phyloP scores from a whole-genome alignment of 768 basidiomycete genomes.

The Sporobolomyces roseus region DNA sequence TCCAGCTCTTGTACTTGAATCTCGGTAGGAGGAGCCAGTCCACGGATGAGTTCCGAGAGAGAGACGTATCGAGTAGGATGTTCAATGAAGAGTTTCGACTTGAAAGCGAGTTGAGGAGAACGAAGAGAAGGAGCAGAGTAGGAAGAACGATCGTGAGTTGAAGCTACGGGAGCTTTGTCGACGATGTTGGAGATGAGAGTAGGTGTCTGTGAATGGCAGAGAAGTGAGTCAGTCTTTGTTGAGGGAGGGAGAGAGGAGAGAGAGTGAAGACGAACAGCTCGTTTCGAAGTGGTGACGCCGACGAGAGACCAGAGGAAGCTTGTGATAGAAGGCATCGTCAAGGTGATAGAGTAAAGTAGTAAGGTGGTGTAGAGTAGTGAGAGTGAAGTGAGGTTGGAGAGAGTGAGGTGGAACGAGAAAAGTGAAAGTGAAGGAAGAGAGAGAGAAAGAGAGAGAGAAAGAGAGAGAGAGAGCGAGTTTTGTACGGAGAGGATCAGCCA shows the following conservation, averaged over 20 bases:
- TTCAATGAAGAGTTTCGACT: not conserved
- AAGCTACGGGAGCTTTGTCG: not conserved
- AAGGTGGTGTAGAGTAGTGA: too few relatives aligned
- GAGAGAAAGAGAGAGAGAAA: too few relatives aligned
- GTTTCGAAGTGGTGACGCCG: not conserved
- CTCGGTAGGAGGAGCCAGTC: not conserved
- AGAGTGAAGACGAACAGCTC: slow-evolving; percentile 1
- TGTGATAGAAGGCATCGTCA: not conserved
- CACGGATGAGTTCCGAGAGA: slow-evolving; percentile 9
- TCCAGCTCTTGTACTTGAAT: slow-evolving; percentile 3
- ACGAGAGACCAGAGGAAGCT: not conserved
- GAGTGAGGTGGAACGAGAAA: too few relatives aligned
- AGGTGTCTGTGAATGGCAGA: not conserved
- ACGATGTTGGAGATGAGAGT: not conserved
- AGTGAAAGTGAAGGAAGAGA: too few relatives aligned
- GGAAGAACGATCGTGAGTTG: not conserved
- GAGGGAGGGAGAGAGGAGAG: not conserved
- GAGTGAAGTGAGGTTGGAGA: too few relatives aligned
- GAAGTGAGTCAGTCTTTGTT: not conserved
- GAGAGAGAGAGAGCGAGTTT: too few relatives aligned
- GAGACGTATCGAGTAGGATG: slow-evolving; percentile 5
- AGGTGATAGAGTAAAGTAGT: not conserved
- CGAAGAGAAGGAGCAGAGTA: slow-evolving; percentile 5
- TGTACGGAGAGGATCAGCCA: too few relatives aligned
- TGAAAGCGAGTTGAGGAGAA: not conserved